phyloP scores from a whole-genome alignment of 345 rosid species.

The Lumnitzera racemosa region DNA sequence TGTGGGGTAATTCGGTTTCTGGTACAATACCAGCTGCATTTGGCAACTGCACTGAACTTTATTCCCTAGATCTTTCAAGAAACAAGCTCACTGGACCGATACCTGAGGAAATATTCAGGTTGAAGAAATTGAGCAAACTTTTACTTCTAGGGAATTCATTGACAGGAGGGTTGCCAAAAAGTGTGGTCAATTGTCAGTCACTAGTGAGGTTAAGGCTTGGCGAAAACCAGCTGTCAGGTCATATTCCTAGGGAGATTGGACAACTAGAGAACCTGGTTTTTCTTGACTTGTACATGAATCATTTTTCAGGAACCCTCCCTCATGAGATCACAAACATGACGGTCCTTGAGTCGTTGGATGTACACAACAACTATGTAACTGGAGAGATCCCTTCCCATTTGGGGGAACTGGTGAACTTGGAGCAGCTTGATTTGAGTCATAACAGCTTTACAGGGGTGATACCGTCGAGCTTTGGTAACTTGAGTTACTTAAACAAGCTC shows the following conservation, averaged over 20 bases:
- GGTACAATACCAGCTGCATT: constrained; percentile 81
- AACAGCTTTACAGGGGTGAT: constrained; percentile 74
- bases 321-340: constrained; percentile 63
- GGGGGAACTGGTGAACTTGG: constrained; percentile 87
- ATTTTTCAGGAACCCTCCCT: constrained; percentile 73
- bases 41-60: constrained; percentile 76
- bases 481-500: constrained; percentile 89
- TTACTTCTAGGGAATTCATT: constrained; percentile 87
- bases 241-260: constrained; percentile 77
- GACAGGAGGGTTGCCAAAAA: constrained; percentile 52
- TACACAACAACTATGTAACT: constrained; percentile 72
- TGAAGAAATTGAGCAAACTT: constrained; percentile 90
- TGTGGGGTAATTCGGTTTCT: constrained; percentile 87
- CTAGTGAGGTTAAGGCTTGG: constrained; percentile 85
- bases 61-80: constrained; percentile 75
- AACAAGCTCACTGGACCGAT: constrained; percentile 83
- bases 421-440: constrained; percentile 93
- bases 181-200: constrained; percentile 68
- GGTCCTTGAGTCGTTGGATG: constrained; percentile 82
- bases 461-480: constrained; percentile 74
- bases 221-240: constrained; percentile 88
- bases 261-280: constrained; percentile 84
- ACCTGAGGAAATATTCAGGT: constrained; percentile 72
- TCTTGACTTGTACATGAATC: constrained; percentile 86
- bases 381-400: constrained; percentile 75